Evolutionary conservation across 1,139 yeast species (phyloP).

Genomic region (Magnusiomyces tetraspermus): DNA sequence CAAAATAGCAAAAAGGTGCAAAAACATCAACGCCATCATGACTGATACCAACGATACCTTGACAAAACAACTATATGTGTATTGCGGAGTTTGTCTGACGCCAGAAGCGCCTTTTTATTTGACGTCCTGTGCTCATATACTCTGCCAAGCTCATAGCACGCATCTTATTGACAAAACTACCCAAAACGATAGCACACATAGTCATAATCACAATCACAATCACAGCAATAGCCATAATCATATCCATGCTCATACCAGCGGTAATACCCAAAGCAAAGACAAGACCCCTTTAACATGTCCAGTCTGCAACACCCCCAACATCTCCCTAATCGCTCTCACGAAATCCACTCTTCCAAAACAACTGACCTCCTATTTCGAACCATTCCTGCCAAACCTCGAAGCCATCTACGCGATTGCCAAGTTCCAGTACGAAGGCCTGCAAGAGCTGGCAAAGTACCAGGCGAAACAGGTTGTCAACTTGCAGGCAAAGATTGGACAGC

Average conservation of each 20-base stretch:
- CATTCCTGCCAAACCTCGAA: conserved; percentile 10
- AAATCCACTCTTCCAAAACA: conserved; percentile 6
- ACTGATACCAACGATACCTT: background rate
- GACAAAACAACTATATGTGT: conserved; percentile 11
- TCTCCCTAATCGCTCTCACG: conserved; percentile 7
- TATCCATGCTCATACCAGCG: background rate
- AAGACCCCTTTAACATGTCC: conserved; percentile 3
- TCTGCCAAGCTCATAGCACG: conserved; percentile 11
- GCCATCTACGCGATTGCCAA: conserved; percentile 12
- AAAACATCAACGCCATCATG: too few relatives aligned
- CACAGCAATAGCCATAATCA: too few relatives aligned
- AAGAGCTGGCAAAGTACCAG: conserved; percentile 12
- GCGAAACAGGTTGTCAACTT: conserved; percentile 9
- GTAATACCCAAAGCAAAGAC: background rate
- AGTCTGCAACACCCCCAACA: conserved; percentile 6
- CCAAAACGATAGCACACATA: background rate
- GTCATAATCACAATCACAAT: too few relatives aligned
- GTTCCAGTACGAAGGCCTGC: conserved; percentile 14
- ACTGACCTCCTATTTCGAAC: conserved; percentile 9
- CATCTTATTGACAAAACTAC: background rate
- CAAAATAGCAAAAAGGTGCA: too few relatives aligned
- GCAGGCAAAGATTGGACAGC: conserved; percentile 11
- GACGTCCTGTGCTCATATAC: conserved; percentile 14
- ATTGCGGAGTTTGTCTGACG: conserved; percentile 13
- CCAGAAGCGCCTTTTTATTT: conserved; percentile 8